These are phyloP conservation scores for Aspergillus melleus DNA, from an alignment of 2,329 filamentous ascomycete genomes.

Conservation along the genomic window DNA sequence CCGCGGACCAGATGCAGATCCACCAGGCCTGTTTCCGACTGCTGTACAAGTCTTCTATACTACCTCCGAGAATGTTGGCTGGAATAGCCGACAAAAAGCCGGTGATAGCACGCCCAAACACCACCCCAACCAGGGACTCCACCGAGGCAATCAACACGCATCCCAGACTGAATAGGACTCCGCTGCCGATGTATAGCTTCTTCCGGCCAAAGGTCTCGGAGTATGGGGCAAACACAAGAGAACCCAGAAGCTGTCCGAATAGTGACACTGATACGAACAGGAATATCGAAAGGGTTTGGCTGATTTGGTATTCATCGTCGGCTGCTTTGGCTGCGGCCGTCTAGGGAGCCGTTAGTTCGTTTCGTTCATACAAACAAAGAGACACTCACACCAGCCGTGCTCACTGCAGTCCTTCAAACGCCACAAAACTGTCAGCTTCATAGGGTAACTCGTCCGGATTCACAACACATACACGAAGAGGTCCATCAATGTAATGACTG, in stretches of 20 bases:
- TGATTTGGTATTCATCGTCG: slow-evolving; percentile 26
- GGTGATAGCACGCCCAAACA: slow-evolving; percentile 44
- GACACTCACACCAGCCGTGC: slow-evolving; percentile 35
- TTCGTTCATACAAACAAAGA: neutral
- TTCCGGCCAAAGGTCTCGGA: slow-evolving; percentile 43
- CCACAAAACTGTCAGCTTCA: neutral
- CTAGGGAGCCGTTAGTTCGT: slow-evolving; percentile 16
- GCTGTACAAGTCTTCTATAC: slow-evolving; percentile 53
- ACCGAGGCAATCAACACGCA: slow-evolving; percentile 41
- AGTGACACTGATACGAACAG: slow-evolving; percentile 30
- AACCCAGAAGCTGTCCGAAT: slow-evolving; percentile 34
- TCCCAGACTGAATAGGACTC: slow-evolving; percentile 28
- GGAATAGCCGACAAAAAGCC: slow-evolving; percentile 51
- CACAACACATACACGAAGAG: slow-evolving; percentile 31
- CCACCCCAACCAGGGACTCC: slow-evolving; percentile 36
- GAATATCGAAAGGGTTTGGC: slow-evolving; percentile 30
- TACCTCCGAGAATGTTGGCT: slow-evolving; percentile 49
- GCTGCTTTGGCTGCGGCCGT: slow-evolving; percentile 32
- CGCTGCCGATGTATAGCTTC: slow-evolving; percentile 34
- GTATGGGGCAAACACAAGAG: slow-evolving; percentile 37
- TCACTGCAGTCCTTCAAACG: slow-evolving; percentile 32
- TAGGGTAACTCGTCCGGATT: slow-evolving; percentile 10
- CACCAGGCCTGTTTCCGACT: slow-evolving; percentile 47
- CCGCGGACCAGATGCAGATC: slow-evolving; percentile 47
- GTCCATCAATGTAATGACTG: slow-evolving; percentile 31